phyloP scores from a whole-genome alignment of 371 early-diverging fungal genomes.

The Apophysomyces elegans region DNA sequence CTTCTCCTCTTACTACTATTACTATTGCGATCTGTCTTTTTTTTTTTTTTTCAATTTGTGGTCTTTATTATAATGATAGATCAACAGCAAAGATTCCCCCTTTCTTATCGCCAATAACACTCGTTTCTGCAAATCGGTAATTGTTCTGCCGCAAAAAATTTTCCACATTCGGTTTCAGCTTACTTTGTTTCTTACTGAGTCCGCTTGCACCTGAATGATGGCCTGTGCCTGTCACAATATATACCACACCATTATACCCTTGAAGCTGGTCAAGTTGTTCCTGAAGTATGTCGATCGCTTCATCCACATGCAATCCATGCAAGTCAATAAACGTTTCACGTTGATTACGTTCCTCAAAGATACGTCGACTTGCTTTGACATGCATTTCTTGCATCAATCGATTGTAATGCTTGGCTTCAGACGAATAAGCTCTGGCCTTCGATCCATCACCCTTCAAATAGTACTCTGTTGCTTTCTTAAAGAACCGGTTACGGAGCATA shows the following conservation, averaged over 20 bases:
- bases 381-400: conserved; percentile 63
- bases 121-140: conserved; percentile 52
- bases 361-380: conserved; percentile 59
- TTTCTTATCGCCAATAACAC: conserved; percentile 43
- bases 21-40: no score
- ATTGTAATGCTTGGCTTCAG: conserved; percentile 63
- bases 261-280: conserved; percentile 52
- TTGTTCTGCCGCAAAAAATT: conserved; percentile 32
- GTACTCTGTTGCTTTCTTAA: conserved; percentile 57
- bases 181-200: conserved; percentile 45
- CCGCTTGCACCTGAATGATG: conserved; percentile 40
- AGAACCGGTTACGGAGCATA: conserved; percentile 60
- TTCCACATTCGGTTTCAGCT: conserved; percentile 45
- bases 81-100: conserved; percentile 54
- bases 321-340: conserved; percentile 63
- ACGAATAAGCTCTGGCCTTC: conserved; percentile 54
- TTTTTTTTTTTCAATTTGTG: background rate
- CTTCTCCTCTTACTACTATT: no score
- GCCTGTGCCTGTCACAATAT: conserved; percentile 29
- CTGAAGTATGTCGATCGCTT: conserved; percentile 56
- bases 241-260: conserved; percentile 29
- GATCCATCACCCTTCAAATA: conserved; percentile 63
- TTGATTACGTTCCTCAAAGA: conserved; percentile 56
- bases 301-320: conserved; percentile 66
- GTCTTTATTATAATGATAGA: conserved; percentile 18